Evolutionary conservation across 345 rosid species (phyloP), one percentile per base, ranked within the genome.

Genomic region (Streptanthus diversifolius): DNA sequence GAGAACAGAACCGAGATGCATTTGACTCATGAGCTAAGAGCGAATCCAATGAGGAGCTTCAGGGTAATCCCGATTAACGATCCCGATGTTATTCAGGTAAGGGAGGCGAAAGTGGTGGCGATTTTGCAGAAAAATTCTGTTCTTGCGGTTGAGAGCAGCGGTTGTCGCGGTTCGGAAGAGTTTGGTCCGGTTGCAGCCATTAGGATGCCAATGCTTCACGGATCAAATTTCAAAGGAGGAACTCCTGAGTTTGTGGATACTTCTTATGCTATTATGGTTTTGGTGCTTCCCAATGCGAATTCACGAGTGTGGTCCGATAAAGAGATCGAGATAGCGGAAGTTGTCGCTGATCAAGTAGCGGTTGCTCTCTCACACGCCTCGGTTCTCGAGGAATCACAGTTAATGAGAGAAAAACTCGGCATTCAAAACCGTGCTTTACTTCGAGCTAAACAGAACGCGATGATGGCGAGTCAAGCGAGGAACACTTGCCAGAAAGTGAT

Each of bases 331-430:
- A 93, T 93, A 62, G 90, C 92, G 2, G 91, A 89, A 80, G 97
- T 91, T 54, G 98, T 93, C 62, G 98, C 98, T 56, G 98, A 93
- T 83, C 97, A 93, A 81, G 97, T 93, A 40, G 97, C 98, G 1
- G 97, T 93, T 55, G 98, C 98, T 49, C 85, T 93, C 30, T 93
- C 98, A 8, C 98, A 93, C 55, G 98, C 98, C 44, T 82, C 98
- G 7, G 92, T 93, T 77, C 96, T 93, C 3, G 96, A 91, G 64
- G 98, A 93, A 72, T 93, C 98, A 30, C 97, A 83, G 77, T 60
- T 84, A 8, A 93, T 93, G 96, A 87, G 95, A 55, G 95, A 91
- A 41, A 88, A 87, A 71, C 85, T 93, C 35, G 75, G 84, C 5
- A 89, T 89, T 74, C 95, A 86, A 71, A 93, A 93, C 73, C 89